Evolutionary conservation across 2,329 filamentous ascomycete species (phyloP), one percentile per base, ranked within the genome.

Genomic region (Colletotrichum magnum): DNA sequence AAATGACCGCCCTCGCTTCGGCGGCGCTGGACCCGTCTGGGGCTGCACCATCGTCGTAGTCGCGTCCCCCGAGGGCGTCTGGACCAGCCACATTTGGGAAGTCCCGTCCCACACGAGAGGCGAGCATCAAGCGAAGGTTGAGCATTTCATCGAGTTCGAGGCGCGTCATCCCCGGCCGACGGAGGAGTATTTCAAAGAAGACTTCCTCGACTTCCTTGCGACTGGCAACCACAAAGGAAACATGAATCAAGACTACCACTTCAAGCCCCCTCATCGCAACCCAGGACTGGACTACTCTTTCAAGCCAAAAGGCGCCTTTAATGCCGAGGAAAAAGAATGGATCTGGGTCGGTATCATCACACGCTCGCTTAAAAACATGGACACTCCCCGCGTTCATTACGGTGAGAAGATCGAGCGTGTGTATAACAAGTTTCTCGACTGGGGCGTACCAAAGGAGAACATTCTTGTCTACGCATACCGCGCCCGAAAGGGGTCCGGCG

Each of bases 61-160:
- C 1, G 60, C 48, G 2, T 72, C 69, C 10, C 54, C 70, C 15
- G 41, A 41, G 28, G 72, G 60, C 36, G 58, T 72, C 54, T 72
- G 52, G 47, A 59, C 57, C 5, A 56, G 59, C 10, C 72, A 72
- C 32, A 21, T 73, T 13, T 73, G 71, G 72, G 65, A 73, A 43
- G 36, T 70, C 4, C 71, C 72, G 0, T 52, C 41, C 6, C 64
- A 66, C 47, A 48, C 47, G 41, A 16, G 47, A 41, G 45, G 59
- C 28, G n/a, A 51, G 16, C 36, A n/a, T 13, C 41, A 43, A n/a
- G 41, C 41, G 13, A 43, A n/a, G 16, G 41, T 43, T n/a, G 41
- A 43, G 41, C 13, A 15, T 12, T 43, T 43, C 41, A 43, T 43
- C 13, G 5, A 43, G 13, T 18, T 43, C 7, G 16, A 43, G 16